Percentiles rank a stretch among this genome's conserved stretches.
phyloP scores from a whole-genome alignment of 2,329 filamentous ascomycete genomes.

The Colletotrichum liaoningense region DNA sequence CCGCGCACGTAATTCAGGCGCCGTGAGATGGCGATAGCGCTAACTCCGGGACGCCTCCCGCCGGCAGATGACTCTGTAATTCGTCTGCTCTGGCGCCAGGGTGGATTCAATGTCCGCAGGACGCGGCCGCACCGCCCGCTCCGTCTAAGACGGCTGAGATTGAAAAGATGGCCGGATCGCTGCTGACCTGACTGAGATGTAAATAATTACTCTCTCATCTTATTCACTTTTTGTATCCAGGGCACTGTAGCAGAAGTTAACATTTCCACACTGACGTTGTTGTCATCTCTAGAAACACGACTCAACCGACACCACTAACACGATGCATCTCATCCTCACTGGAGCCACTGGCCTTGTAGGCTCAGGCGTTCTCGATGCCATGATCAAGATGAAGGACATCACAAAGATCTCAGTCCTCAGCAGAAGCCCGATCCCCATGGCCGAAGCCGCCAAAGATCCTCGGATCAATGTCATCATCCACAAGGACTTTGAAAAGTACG shows the following conservation, averaged over 20 bases:
- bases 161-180: background rate
- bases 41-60: slow-evolving; percentile 18
- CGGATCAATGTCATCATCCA: slow-evolving; percentile 76
- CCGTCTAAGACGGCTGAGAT: background rate
- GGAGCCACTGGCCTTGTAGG: slow-evolving; percentile 77
- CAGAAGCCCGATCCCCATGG: slow-evolving; percentile 72
- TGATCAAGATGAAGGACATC: slow-evolving; percentile 67
- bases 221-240: background rate
- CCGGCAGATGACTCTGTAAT: background rate
- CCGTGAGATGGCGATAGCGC: slow-evolving; percentile 13
- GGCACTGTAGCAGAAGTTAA: background rate
- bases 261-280: background rate
- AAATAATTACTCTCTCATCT: background rate
- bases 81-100: background rate
- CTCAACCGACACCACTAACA: slow-evolving; percentile 4
- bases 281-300: background rate
- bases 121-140: background rate
- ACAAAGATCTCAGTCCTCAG: slow-evolving; percentile 76
- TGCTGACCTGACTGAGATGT: background rate
- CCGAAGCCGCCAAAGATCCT: slow-evolving; percentile 65
- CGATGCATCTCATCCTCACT: slow-evolving; percentile 74
- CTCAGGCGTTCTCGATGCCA: slow-evolving; percentile 69
- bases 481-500: slow-evolving; percentile 73
- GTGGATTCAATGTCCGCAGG: background rate
- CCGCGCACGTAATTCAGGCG: background rate